Base-by-base conservation (phyloP, 208 protist genomes). In the Herpetomonas tarakana region DNA sequence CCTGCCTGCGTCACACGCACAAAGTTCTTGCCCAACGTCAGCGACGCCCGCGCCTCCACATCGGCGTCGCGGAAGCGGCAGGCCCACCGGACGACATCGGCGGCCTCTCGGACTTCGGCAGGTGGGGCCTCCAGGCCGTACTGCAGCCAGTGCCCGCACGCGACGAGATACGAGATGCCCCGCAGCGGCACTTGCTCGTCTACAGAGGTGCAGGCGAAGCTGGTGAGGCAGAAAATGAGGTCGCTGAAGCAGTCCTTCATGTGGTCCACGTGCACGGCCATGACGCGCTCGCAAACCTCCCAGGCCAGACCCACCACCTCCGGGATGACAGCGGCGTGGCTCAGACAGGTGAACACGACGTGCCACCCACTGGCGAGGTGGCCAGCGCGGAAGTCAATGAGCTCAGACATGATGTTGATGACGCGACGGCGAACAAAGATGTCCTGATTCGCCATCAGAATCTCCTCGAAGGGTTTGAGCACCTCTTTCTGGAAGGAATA, bases 401-500 rank as follows among this genome's bases (percentile, higher is more conserved):
- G 29, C 65, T 94, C 88, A 11, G 71, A 65, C 39, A 94, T 52
- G 51, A 83, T 88, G 58, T 56, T 52, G 62, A 94, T 82, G 25
- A 94, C 71, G 54, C 68, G 74, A 60, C 71, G 63, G 3, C 84
- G 84, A 56, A 86, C 80, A 19, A 24, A 35, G 18, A 77, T 66
- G 60, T 85, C 76, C 41, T 82, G 68, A 61, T 90, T 92, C 16
- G 52, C 56, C 80, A 87, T 88, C 22, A 94, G 68, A 63, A 94
- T 91, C 1, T 64, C 58, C 60, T 86, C 75, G 50, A 94, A 88
- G 2, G 88, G 84, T 39, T 71, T 72, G 54, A 94, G 74, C 52
- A 91, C 81, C 57, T 91, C 80, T 62, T 92, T 91, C 63, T 94
- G 88, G 62, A 92, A 92, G 3, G 82, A 89, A 60, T 91, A 91